Evolutionary conservation across 1,284 basidiomycete species (phyloP).

Genomic region (Kalmanozyma brasiliensis): DNA sequence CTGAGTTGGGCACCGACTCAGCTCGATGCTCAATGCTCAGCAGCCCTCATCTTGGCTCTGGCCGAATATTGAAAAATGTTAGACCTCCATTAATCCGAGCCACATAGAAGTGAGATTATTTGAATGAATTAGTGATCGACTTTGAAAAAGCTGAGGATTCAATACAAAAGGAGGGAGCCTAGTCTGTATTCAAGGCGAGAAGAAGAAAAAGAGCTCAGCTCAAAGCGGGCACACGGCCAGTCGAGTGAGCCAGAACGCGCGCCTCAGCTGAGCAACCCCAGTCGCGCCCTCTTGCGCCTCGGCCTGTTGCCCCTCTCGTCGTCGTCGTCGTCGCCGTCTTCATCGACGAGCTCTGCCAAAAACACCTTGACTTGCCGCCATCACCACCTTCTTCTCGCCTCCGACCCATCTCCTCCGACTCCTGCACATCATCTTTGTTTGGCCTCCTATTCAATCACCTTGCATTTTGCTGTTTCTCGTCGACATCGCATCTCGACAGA

Average conservation of each 20-base stretch:
- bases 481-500: slow-evolving; percentile 12
- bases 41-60: too few species aligned
- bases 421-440: slow-evolving; percentile 3
- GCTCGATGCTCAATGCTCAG: not conserved
- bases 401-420: slow-evolving; percentile 10
- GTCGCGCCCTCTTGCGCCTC: slow-evolving; percentile 1
- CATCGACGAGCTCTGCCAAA: slow-evolving; percentile 1
- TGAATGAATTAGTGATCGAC: too few species aligned
- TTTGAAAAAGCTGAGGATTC: too few species aligned
- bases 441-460: not conserved
- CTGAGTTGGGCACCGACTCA: slow-evolving; percentile 6
- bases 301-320: slow-evolving; percentile 1
- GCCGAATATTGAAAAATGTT: not conserved
- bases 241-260: not conserved
- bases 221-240: too few species aligned
- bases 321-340: slow-evolving; percentile 7
- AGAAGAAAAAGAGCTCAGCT: slow-evolving; percentile 1
- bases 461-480: slow-evolving; percentile 3
- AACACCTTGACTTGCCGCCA: slow-evolving; percentile 14
- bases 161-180: slow-evolving; percentile 2
- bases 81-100: not conserved
- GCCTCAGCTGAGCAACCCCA: too few species aligned
- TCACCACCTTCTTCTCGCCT: slow-evolving; percentile 28
- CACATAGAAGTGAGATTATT: too few species aligned
- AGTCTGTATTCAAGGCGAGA: not conserved